These are phyloP conservation scores for Mycosarcoma mackinlayi DNA, from an alignment of 1,284 basidiomycete species.

Conservation along the genomic window DNA sequence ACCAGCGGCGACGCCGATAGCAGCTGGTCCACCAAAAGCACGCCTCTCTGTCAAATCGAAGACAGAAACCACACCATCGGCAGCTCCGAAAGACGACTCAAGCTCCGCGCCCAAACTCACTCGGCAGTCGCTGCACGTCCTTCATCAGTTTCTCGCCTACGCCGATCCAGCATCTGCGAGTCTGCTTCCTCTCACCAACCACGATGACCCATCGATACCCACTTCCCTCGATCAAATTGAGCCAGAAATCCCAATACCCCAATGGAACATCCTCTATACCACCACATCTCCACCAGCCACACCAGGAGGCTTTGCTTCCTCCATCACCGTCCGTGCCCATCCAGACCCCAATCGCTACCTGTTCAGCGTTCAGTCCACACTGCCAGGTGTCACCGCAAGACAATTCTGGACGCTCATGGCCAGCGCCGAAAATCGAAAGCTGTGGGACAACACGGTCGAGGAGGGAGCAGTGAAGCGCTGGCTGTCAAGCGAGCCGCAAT, in stretches of 20 bases:
- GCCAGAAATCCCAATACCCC: constrained; percentile 44
- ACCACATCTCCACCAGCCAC: constrained; percentile 25
- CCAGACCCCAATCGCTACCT: constrained; percentile 50
- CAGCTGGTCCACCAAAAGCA: constrained; percentile 7
- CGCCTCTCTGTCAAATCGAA: neutral
- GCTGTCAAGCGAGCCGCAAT: constrained; percentile 24
- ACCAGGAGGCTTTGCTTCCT: constrained; percentile 34
- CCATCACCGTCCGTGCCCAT: constrained; percentile 54
- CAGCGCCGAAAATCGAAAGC: constrained; percentile 50
- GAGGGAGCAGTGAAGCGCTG: constrained; percentile 44
- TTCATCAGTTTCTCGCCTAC: constrained; percentile 46
- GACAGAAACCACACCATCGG: neutral
- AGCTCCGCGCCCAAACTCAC: constrained; percentile 33
- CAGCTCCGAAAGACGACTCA: neutral
- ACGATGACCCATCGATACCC: constrained; percentile 17
- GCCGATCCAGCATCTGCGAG: constrained; percentile 38
- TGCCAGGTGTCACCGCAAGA: constrained; percentile 49
- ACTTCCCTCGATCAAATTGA: constrained; percentile 5
- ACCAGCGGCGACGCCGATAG: constrained; percentile 4
- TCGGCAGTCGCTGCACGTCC: constrained; percentile 30
- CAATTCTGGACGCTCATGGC: constrained; percentile 65
- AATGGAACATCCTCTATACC: constrained; percentile 53
- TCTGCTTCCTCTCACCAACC: constrained; percentile 26
- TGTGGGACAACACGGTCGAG: constrained; percentile 58
- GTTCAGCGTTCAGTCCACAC: constrained; percentile 54